Conservation (phyloP, 345 rosid species). For the Melaleuca quinquenervia region DNA sequence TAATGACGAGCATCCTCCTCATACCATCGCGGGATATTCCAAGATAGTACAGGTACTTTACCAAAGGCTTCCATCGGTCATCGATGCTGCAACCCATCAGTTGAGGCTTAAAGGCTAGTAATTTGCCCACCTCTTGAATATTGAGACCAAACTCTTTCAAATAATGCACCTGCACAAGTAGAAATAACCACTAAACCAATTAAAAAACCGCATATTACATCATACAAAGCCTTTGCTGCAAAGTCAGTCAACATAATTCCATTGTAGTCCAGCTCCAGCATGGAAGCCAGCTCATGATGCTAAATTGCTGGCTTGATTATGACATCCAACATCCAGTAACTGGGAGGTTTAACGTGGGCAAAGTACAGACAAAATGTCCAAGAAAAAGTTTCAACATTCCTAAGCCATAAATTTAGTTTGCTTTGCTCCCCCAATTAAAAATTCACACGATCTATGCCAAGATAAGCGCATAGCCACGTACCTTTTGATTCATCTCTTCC, state of each 20-base stretch:
- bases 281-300: not conserved
- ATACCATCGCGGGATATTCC: slow-evolving; percentile 82
- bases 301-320: not conserved
- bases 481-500: slow-evolving; percentile 85
- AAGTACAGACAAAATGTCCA: not conserved
- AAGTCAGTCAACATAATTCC: not conserved
- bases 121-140: slow-evolving; percentile 59
- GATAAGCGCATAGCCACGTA: slow-evolving; percentile 3
- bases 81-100: slow-evolving; percentile 78
- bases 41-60: slow-evolving; percentile 73
- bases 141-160: slow-evolving; percentile 82
- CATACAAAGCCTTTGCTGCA: not conserved
- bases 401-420: not conserved
- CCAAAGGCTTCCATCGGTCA: slow-evolving; percentile 83
- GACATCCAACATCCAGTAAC: not conserved
- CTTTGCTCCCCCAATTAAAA: not conserved
- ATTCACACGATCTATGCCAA: not conserved
- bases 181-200: not conserved
- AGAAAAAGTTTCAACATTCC: not conserved
- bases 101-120: slow-evolving; percentile 77
- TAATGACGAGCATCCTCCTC: slow-evolving; percentile 74
- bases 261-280: not conserved
- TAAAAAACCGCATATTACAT: not conserved
- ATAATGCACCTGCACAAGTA: slow-evolving; percentile 50
- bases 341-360: not conserved